Conservation (phyloP, 2,329 filamentous ascomycete species). For the Fusarium sacchari region DNA sequence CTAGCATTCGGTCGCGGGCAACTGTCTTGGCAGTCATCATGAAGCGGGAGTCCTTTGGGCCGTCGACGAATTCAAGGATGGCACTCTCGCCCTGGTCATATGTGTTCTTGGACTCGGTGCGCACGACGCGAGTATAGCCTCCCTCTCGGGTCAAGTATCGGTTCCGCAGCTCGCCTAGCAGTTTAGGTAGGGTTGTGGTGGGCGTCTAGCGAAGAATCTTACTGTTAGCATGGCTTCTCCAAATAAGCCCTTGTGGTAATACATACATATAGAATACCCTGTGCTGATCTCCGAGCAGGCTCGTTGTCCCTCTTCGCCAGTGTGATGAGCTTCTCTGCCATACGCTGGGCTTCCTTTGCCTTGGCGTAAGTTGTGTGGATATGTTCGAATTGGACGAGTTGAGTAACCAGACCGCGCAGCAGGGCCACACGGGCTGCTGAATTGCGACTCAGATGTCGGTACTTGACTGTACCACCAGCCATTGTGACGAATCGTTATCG, state of each 20-base stretch:
- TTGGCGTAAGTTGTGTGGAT: conserved; percentile 97
- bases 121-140: conserved; percentile 94
- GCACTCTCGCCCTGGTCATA: conserved; percentile 88
- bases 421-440: conserved; percentile 91
- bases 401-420: conserved; percentile 94
- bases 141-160: conserved; percentile 84
- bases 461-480: conserved; percentile 88
- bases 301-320: conserved; percentile 93
- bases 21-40: conserved; percentile 90
- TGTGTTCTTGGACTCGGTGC: conserved; percentile 86
- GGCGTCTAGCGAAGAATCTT: conserved; percentile 64
- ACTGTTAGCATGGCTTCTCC: conserved; percentile 15
- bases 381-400: conserved; percentile 90
- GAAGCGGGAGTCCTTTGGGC: conserved; percentile 92
- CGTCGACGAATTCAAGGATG: conserved; percentile 94
- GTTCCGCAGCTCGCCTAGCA: conserved; percentile 83
- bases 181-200: conserved; percentile 78
- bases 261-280: conserved; percentile 86
- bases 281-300: conserved; percentile 78
- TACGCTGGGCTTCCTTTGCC: conserved; percentile 93
- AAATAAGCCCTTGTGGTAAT: not conserved
- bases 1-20: conserved; percentile 68
- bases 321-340: conserved; percentile 95
- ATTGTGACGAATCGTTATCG: conserved; percentile 58
- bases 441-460: conserved; percentile 85